Evolutionary conservation across 2,329 filamentous ascomycete species (phyloP), one percentile per base, ranked within the genome.

Genomic region (Pseudonectria buxi): DNA sequence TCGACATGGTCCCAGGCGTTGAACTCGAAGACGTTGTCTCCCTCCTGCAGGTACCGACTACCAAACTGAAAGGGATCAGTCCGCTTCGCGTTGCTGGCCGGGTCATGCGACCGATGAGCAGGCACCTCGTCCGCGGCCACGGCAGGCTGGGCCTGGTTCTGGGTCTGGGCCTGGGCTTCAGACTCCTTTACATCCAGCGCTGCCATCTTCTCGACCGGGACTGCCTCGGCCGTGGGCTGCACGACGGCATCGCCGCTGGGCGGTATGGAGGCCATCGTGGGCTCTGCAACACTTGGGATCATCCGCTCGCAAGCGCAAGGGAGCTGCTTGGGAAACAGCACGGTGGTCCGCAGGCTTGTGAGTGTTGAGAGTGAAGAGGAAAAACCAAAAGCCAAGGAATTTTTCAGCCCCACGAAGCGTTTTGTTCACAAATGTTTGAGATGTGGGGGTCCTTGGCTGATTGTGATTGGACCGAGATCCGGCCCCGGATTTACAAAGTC

Each of bases 1-100:
- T 90, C 83, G 57, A 96, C 92, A 59, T 98, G 90, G 60, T 98
- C 92, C 92, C 92, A 98, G 26, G 92, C 92, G 62, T 98, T 98
- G 76, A 92, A 95, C 61, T 94, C 84, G 65, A 90, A 98, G 54
- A 94, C 86, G 58, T 96, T 75, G 65, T 95, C 89, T 56, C 80
- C 78, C 59, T 90, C 74, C 53, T 84, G 79, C 33, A 98, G 77
- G 54, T 76, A 85, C 40, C 90, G 86, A 31, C 86, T 92, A 42
- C 92, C 92, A 61, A 98, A 98, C 63, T 94, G 83, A 63, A 96
- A 98, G 13, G 92, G 92, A 56, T 95, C 88, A 56, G 69, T 85
- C 52, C 87, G 78, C 68, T 96, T 96, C 64, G 83, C 70, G 60
- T 88, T 92, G 60, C 82, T 65, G 44, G 66, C 54, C 26, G 84